Evolutionary conservation across 1,139 yeast species (phyloP).

Genomic region (Geotrichum fermentans): DNA sequence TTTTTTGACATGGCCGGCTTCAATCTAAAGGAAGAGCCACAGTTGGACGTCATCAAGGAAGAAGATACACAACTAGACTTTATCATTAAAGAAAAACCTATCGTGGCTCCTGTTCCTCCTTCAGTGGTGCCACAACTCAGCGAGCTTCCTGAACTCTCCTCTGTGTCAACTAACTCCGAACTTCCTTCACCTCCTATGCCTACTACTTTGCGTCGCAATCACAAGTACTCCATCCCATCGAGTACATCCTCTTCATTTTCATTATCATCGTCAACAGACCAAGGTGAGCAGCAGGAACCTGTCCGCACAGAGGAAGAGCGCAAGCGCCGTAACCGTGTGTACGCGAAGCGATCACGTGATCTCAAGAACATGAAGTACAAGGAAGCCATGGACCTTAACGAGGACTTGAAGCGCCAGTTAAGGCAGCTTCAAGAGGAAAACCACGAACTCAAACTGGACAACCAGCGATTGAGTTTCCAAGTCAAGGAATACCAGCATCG

Average conservation of each 20-base stretch:
- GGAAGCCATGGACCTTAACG: constrained; percentile 14
- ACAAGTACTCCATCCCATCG: background rate
- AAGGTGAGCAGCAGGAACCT: background rate
- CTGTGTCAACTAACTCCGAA: background rate
- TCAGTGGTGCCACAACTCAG: background rate
- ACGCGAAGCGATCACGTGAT: constrained; percentile 21
- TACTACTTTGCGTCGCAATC: background rate
- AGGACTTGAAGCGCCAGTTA: constrained; percentile 9
- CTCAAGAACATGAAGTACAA: constrained; percentile 19
- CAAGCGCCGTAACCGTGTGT: constrained; percentile 19
- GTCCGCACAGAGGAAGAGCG: constrained; percentile 19
- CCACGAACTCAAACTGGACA: constrained; percentile 9
- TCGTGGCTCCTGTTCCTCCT: background rate
- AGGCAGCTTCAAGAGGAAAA: constrained; percentile 4
- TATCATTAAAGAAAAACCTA: background rate
- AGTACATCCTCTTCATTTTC: background rate
- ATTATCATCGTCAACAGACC: background rate
- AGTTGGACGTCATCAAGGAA: background rate
- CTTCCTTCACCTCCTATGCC: background rate
- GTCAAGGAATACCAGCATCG: constrained; percentile 9
- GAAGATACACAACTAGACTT: background rate
- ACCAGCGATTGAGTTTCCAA: constrained; percentile 9
- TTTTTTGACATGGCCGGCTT: background rate
- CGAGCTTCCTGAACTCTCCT: background rate
- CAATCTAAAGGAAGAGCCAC: background rate